These are phyloP conservation scores for Inonotus hispidus DNA, from an alignment of 1,284 basidiomycete species.

Conservation along the genomic window DNA sequence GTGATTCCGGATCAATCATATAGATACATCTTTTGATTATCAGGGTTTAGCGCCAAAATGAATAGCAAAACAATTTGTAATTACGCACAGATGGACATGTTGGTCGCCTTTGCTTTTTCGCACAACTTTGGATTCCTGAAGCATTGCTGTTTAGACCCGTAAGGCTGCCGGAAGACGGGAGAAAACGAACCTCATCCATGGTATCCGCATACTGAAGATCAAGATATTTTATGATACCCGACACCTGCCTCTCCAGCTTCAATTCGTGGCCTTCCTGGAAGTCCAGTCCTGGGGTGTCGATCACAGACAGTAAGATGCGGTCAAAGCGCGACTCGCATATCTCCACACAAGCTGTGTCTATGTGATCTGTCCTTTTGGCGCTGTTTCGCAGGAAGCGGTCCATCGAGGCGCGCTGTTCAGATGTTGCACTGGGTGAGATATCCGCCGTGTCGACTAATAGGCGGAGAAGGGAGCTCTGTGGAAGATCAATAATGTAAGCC, in stretches of 20 bases:
- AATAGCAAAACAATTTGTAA: conserved; percentile 2
- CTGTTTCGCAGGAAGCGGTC: conserved; percentile 53
- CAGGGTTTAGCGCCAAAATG: conserved; percentile 7
- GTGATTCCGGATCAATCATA: conserved; percentile 71
- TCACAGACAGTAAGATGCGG: conserved; percentile 65
- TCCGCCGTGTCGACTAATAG: conserved; percentile 72
- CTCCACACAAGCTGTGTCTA: conserved; percentile 65
- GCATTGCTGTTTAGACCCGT: conserved; percentile 10
- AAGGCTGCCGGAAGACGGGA: not conserved
- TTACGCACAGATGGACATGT: conserved; percentile 72
- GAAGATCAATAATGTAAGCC: not conserved
- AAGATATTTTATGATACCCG: conserved; percentile 62
- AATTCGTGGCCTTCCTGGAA: conserved; percentile 66
- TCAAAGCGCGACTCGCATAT: conserved; percentile 77
- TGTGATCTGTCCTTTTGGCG: conserved; percentile 51
- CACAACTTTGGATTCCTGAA: conserved; percentile 77
- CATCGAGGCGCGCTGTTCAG: conserved; percentile 59
- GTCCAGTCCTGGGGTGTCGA: conserved; percentile 79
- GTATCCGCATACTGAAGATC: conserved; percentile 77
- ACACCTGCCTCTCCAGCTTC: conserved; percentile 70
- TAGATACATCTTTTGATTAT: conserved; percentile 61
- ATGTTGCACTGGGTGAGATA: conserved; percentile 61
- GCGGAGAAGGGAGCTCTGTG: conserved; percentile 57
- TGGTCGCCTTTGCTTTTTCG: conserved; percentile 80
- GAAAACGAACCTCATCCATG: conserved; percentile 64